Conservation (phyloP, 179 eudicot species). For the Pouteria campechiana region DNA sequence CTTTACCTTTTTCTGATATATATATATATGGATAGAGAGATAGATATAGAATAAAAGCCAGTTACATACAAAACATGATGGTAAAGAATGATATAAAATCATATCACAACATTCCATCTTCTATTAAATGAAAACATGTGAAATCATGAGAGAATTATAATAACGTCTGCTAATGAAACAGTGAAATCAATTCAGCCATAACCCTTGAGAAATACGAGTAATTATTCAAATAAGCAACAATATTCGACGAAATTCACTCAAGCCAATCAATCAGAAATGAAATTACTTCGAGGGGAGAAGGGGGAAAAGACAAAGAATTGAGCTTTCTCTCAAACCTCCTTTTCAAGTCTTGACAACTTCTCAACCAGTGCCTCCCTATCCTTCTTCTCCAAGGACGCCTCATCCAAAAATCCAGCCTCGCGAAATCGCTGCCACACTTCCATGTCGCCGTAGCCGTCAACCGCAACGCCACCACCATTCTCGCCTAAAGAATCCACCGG, state of each 20-base stretch:
- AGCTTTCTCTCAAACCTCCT: slow-evolving; percentile 30
- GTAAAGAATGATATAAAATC: too few relatives aligned
- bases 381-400: slow-evolving; percentile 41
- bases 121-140: too few relatives aligned
- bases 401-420: slow-evolving; percentile 72
- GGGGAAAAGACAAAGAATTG: neutral
- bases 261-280: neutral
- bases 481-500: slow-evolving; percentile 34
- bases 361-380: slow-evolving; percentile 39
- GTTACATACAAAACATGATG: too few relatives aligned
- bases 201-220: neutral
- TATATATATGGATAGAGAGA: too few relatives aligned
- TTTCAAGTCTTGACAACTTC: slow-evolving; percentile 34
- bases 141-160: too few relatives aligned
- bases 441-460: slow-evolving; percentile 17
- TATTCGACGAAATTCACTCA: neutral
- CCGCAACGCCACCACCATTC: slow-evolving; percentile 8
- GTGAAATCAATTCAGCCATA: neutral
- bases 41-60: too few relatives aligned
- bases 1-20: too few relatives aligned
- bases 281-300: too few relatives aligned
- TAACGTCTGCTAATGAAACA: too few relatives aligned
- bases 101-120: too few relatives aligned
- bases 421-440: slow-evolving; percentile 82
- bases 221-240: neutral